A percentile compares a stretch with the other conserved stretches of the same genome.
phyloP scores from a whole-genome alignment of 2,329 filamentous ascomycete species.

The Acrocalymma vagum region DNA sequence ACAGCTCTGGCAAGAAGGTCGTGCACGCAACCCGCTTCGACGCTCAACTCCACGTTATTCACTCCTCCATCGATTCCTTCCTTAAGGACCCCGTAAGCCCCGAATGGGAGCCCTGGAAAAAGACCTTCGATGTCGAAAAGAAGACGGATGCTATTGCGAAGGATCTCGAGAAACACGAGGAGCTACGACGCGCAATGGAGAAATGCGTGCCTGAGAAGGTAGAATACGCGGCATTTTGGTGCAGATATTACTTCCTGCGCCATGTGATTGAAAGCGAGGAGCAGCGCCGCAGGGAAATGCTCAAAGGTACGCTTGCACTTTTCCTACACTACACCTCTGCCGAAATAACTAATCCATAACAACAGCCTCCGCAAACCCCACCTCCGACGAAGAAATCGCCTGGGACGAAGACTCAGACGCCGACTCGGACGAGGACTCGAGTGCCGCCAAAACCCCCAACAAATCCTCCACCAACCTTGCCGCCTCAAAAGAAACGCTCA shows the following conservation, averaged over 20 bases:
- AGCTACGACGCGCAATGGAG: slow-evolving; percentile 90
- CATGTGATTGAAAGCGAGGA: slow-evolving; percentile 95
- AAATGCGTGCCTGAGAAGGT: slow-evolving; percentile 92
- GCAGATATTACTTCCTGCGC: slow-evolving; percentile 91
- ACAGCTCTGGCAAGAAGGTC: slow-evolving; percentile 86
- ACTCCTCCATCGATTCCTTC: slow-evolving; percentile 82
- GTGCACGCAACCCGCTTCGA: slow-evolving; percentile 96
- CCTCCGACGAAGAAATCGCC: slow-evolving; percentile 36
- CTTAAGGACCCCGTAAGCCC: slow-evolving; percentile 78
- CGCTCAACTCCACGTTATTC: slow-evolving; percentile 94
- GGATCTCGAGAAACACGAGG: slow-evolving; percentile 86
- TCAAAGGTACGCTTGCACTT: slow-evolving; percentile 74
- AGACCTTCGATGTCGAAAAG: slow-evolving; percentile 78
- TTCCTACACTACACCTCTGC: not conserved
- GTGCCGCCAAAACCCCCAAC: slow-evolving; percentile 17
- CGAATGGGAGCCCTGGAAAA: slow-evolving; percentile 78
- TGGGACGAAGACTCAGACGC: slow-evolving; percentile 78
- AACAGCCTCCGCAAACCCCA: slow-evolving; percentile 1
- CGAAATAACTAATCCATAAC: not conserved
- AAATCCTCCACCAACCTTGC: slow-evolving; percentile 28
- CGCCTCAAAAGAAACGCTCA: slow-evolving; percentile 50
- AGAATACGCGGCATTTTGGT: slow-evolving; percentile 92
- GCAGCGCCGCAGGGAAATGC: slow-evolving; percentile 82
- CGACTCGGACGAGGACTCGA: slow-evolving; percentile 39
- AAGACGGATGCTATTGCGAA: slow-evolving; percentile 85